These are phyloP conservation scores for Leptomonas pyrrhocoris DNA, from an alignment of 208 protist genomes.

Conservation along the genomic window DNA sequence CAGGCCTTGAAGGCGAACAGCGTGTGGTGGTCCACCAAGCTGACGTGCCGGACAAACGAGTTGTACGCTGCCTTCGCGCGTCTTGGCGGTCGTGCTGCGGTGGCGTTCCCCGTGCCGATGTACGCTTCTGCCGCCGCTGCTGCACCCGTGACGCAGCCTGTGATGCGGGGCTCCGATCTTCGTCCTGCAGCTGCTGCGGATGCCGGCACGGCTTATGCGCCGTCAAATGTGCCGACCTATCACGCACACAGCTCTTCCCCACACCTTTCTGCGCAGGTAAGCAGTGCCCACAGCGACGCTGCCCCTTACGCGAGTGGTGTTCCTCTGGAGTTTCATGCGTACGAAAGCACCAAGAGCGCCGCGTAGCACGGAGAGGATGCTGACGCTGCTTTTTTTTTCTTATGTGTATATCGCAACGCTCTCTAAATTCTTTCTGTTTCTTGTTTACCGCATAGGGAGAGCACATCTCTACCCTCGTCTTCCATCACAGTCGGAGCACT, in stretches of 20 bases:
- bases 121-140: not conserved
- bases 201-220: not conserved
- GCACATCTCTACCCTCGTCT: too few species aligned
- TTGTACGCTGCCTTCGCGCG: not conserved
- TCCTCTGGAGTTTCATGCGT: not conserved
- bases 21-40: slow-evolving; percentile 7
- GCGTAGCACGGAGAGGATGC: too few species aligned
- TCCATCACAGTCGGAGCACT: too few species aligned
- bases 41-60: not conserved
- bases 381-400: too few species aligned
- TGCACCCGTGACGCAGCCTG: not conserved
- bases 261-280: not conserved
- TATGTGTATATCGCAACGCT: too few species aligned
- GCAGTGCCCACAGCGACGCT: not conserved
- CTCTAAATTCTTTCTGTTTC: too few species aligned
- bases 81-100: not conserved
- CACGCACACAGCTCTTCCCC: not conserved
- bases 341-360: not conserved
- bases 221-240: not conserved
- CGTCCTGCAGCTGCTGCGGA: not conserved
- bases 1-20: not conserved
- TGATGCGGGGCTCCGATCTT: not conserved
- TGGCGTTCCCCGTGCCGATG: not conserved
- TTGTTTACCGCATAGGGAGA: too few species aligned
- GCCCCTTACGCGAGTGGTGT: slow-evolving; percentile 1